These are phyloP conservation scores for Syzygium jambos DNA, from an alignment of 345 rosid genomes.

Conservation along the genomic window DNA sequence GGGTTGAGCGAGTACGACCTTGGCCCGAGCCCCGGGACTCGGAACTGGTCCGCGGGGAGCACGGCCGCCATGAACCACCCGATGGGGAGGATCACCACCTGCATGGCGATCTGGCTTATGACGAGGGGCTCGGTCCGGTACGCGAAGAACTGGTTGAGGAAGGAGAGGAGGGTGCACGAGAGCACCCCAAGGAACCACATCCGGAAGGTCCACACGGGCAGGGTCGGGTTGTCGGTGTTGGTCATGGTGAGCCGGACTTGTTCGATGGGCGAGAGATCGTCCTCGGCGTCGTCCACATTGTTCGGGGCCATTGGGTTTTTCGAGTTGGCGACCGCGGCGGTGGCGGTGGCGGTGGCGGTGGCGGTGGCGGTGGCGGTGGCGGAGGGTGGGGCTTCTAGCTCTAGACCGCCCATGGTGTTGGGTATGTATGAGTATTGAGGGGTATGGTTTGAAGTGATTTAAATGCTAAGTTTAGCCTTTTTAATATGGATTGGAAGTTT, in stretches of 20 bases:
- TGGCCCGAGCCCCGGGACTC: not conserved
- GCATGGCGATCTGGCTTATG: conserved; percentile 5
- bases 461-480: not conserved
- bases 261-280: conserved; percentile 60
- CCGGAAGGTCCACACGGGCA: conserved; percentile 68
- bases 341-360: conserved; percentile 2
- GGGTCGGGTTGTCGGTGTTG: conserved; percentile 65
- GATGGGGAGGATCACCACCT: conserved; percentile 7
- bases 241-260: conserved; percentile 69
- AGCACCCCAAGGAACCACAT: conserved; percentile 16
- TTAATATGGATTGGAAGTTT: not conserved
- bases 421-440: not conserved
- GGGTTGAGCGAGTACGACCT: conserved; percentile 8
- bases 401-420: conserved; percentile 9
- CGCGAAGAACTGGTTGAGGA: conserved; percentile 15
- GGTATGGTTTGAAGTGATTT: not conserved
- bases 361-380: conserved; percentile 5
- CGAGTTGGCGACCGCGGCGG: not conserved
- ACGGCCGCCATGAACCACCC: conserved; percentile 8
- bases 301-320: not conserved
- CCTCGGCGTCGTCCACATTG: conserved; percentile 5
- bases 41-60: conserved; percentile 4
- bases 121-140: conserved; percentile 11
- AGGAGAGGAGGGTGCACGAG: conserved; percentile 10
- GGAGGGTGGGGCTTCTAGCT: conserved; percentile 5